Base-by-base conservation (phyloP, 805 yeast species). In the Cyberlindnera mississippiensis region DNA sequence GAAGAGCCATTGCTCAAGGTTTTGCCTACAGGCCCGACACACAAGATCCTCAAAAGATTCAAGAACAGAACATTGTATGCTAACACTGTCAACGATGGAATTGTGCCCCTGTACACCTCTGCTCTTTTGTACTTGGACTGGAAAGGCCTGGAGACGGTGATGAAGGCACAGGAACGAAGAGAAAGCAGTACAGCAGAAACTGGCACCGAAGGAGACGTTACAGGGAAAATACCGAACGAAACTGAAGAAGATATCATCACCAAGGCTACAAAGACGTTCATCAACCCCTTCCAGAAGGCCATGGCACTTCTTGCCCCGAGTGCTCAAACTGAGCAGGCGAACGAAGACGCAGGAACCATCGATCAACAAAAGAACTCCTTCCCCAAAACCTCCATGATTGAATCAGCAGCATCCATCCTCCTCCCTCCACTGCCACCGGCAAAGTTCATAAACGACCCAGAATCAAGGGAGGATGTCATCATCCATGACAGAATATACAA, bases 1-100 rank as follows among this genome's bases (percentile, higher is more conserved):
- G 70, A 67, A 29, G 61, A 56, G 40, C 89, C 93, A 0, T 59
- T 85, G 28, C 61, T 85, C 15, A 68, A 76, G 37, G 55, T 81
- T 18, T 62, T 85, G 13, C 86, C 95, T 0, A 71, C 82, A 0
- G 86, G 84, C 2, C 82, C 86, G 1, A 78, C 88, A 0, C 80
- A 82, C 55, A 66, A 62, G 33, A 66, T 82, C 0, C 61, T 85
- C 39, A 71, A 72, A 44, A 63, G 59, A 46, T 85, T 85, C 57
- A 67, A 62, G 38, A 69, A 84, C 41, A 67, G 95, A 53, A 84
- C 91, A 0, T 61, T 83, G 2, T 85, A 85, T 59, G 89, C 91
- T 1, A 85, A 85, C 59, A 80, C 81, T 0, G 62, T 80, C 5
- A 81, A 85, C 57, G 95, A 85, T 62, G 95, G 93, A 2, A 82